phyloP scores from a whole-genome alignment of 2,329 filamentous ascomycete species.

The Cercospora brassicicola region DNA sequence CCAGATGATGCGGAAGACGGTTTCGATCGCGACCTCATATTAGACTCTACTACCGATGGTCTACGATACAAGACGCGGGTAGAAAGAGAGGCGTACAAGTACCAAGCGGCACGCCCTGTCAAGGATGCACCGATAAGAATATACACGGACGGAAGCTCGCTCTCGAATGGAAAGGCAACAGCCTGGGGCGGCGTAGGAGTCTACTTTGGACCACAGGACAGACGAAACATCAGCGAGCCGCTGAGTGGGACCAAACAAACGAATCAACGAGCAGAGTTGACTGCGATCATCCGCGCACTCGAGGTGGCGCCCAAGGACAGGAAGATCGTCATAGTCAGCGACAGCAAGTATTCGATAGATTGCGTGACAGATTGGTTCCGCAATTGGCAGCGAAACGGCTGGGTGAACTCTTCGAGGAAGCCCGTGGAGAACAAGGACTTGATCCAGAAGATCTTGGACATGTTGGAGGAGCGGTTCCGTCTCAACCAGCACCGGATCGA shows the following conservation, averaged over 20 bases:
- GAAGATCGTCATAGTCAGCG: conserved; percentile 75
- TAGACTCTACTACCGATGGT: conserved; percentile 56
- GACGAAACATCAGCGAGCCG: conserved; percentile 68
- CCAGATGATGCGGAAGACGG: conserved; percentile 59
- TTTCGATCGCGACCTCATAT: conserved; percentile 59
- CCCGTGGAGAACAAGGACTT: conserved; percentile 85
- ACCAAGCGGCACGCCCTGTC: conserved; percentile 45
- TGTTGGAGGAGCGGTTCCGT: conserved; percentile 62
- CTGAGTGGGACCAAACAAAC: conserved; percentile 75
- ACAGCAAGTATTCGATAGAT: conserved; percentile 87
- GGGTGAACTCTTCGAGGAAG: conserved; percentile 70
- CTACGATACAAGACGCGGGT: conserved; percentile 57
- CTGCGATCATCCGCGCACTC: conserved; percentile 79
- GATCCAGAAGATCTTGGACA: conserved; percentile 67
- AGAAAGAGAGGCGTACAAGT: conserved; percentile 51
- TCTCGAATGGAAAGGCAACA: conserved; percentile 57
- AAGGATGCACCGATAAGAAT: conserved; percentile 54
- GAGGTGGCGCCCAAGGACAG: conserved; percentile 69
- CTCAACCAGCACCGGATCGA: conserved; percentile 35
- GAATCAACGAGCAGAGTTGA: conserved; percentile 94
- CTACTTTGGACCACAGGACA: conserved; percentile 60
- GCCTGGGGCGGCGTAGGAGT: conserved; percentile 64
- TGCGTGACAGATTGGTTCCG: conserved; percentile 82
- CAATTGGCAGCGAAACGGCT: conserved; percentile 74
- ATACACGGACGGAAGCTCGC: conserved; percentile 64